Conservation (phyloP, 1,284 basidiomycete genomes). For the Ustilago cynodontis region DNA sequence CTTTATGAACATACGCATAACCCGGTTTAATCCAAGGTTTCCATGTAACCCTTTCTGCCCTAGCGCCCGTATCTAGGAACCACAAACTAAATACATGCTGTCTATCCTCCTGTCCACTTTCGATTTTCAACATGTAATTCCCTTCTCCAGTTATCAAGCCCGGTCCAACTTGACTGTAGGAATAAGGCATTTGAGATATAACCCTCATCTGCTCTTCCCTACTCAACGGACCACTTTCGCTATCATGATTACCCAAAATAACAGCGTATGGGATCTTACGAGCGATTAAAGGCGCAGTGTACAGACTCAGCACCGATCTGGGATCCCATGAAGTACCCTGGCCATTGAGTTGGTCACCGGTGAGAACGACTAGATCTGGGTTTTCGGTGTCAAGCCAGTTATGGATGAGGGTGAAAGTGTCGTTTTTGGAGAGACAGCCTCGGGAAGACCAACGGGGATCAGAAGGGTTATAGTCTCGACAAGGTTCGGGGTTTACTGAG, state of each 20-base stretch:
- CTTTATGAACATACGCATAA: slow-evolving; percentile 61
- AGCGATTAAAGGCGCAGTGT: slow-evolving; percentile 81
- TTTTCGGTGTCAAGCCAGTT: slow-evolving; percentile 78
- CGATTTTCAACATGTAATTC: slow-evolving; percentile 32
- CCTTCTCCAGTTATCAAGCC: slow-evolving; percentile 75
- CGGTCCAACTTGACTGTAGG: slow-evolving; percentile 82
- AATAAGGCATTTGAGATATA: slow-evolving; percentile 82
- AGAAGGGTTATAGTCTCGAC: slow-evolving; percentile 48
- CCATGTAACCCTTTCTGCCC: slow-evolving; percentile 42
- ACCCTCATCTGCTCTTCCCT: slow-evolving; percentile 76
- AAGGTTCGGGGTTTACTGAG: slow-evolving; percentile 55
- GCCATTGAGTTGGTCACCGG: slow-evolving; percentile 70
- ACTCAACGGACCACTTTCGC: slow-evolving; percentile 53
- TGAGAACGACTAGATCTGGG: slow-evolving; percentile 85
- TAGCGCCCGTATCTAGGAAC: slow-evolving; percentile 87
- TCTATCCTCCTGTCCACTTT: slow-evolving; percentile 69
- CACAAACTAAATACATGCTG: slow-evolving; percentile 89
- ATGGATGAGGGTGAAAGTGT: slow-evolving; percentile 52
- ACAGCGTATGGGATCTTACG: slow-evolving; percentile 87
- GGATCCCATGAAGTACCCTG: slow-evolving; percentile 89
- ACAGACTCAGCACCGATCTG: slow-evolving; percentile 86
- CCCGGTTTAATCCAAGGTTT: slow-evolving; percentile 49
- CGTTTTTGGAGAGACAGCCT: slow-evolving; percentile 52
- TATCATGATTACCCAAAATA: slow-evolving; percentile 85
- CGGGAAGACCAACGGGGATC: slow-evolving; percentile 29